Evolutionary conservation across 768 basidiomycete species (phyloP), one percentile per base, ranked within the genome.

Genomic region (Lentinula lateritia): DNA sequence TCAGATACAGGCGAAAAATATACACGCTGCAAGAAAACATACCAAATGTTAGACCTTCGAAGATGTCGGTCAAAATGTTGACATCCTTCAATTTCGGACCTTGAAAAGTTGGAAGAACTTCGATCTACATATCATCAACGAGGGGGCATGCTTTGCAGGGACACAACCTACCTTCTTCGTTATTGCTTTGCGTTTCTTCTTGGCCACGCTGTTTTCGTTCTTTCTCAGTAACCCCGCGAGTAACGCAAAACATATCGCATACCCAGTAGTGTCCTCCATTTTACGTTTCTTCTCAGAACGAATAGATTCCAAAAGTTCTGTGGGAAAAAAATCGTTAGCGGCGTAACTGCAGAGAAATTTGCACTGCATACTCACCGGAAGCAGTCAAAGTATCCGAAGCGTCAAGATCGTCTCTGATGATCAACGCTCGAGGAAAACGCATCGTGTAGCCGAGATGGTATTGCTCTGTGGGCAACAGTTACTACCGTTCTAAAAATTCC

Each of bases 391-490:
- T 92, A 67, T 93, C 92, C 1, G 81, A 82, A 45, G 85, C 75
- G 38, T 71, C 81, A 18, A 92, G 78, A 67, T 97, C 94, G 54
- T 92, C 90, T 23, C 93, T 84, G 62, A 95, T 93, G 2, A 74
- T 69, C 50, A 93, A 67, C 15, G 92, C 93, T 61, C 95, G 84
- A 50, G 97, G 96, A 69, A 99, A 99, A 20, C 97, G 88, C 86
- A 99, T 89, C 0, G 96, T 98, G 64, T 88, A 85, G 4, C 88
- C 90, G 64, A 94, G 71, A 57, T 90, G 89, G 67, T 93, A 98
- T 66, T 87, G 87, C 65, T 93, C 95, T 87, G 45, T 3, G 13
- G n/a, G 42, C 65, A 53, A 23, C 50, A 56, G 52, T 48, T 46
- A 42, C 60, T 36, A 46, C 8, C 4, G 55, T 62, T 23, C 15